Conservation (phyloP, 2,329 filamentous ascomycete species). For the Fusarium dlaminii region DNA sequence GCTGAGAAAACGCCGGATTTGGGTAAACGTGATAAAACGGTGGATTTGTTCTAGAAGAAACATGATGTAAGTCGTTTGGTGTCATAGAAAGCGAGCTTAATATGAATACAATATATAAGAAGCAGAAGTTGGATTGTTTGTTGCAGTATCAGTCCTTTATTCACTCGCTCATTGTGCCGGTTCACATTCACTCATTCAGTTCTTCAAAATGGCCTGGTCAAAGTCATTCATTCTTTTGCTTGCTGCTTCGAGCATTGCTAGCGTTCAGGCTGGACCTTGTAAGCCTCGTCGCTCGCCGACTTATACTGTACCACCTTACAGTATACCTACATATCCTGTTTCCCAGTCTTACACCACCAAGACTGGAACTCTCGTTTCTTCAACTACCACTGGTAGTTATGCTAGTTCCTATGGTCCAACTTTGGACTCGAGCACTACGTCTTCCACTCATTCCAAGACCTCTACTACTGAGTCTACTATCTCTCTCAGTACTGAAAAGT, state of each 20-base stretch:
- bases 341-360: neutral
- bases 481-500: neutral
- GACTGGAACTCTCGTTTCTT: neutral
- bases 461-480: neutral
- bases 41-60: slow-evolving; percentile 17
- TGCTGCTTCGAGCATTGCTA: slow-evolving; percentile 1
- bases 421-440: neutral
- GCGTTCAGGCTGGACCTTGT: slow-evolving; percentile 18
- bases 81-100: neutral
- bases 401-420: neutral
- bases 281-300: slow-evolving; percentile 26
- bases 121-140: neutral
- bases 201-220: slow-evolving; percentile 24
- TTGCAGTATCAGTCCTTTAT: neutral
- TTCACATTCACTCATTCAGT: slow-evolving; percentile 14
- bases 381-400: neutral
- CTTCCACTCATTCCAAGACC: neutral
- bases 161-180: slow-evolving; percentile 7
- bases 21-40: slow-evolving; percentile 5
- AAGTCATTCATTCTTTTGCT: slow-evolving; percentile 29
- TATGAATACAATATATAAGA: slow-evolving; percentile 1
- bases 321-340: slow-evolving; percentile 17
- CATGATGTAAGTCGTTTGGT: slow-evolving; percentile 5
- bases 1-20: slow-evolving; percentile 22
- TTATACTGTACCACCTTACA: slow-evolving; percentile 8